These are phyloP conservation scores for Picochlorum sp. DNA, from an alignment of 139 green algal species.

Conservation along the genomic window DNA sequence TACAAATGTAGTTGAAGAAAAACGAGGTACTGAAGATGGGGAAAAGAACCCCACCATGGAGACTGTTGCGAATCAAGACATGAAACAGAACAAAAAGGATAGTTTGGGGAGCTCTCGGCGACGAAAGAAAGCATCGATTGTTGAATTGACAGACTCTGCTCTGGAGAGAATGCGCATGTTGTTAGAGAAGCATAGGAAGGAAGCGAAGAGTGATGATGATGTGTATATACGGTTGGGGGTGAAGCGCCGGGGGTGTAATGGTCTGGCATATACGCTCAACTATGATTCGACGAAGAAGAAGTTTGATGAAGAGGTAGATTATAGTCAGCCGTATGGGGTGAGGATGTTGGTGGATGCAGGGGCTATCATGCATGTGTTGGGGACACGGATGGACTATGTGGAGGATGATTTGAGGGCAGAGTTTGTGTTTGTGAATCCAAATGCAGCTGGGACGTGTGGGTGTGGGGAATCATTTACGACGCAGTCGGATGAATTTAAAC, in stretches of 20 bases:
- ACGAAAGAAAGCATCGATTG: conserved; percentile 50
- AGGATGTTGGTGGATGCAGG: conserved; percentile 82
- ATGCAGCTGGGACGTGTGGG: conserved; percentile 84
- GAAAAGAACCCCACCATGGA: not conserved
- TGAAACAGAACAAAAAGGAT: conserved; percentile 8
- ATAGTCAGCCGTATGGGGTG: conserved; percentile 60
- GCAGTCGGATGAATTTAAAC: conserved; percentile 6
- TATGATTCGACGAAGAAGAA: conserved; percentile 83
- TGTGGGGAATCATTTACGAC: conserved; percentile 92
- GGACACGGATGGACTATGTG: conserved; percentile 94
- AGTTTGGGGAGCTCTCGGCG: conserved; percentile 5
- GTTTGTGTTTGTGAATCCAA: conserved; percentile 94
- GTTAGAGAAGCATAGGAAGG: conserved; percentile 40
- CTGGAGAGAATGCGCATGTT: conserved; percentile 64
- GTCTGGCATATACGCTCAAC: conserved; percentile 95
- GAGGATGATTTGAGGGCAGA: conserved; percentile 80
- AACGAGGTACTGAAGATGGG: not conserved
- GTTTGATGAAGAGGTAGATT: conserved; percentile 94
- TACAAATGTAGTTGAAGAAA: not conserved
- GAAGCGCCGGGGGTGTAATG: conserved; percentile 90
- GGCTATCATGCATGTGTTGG: conserved; percentile 95
- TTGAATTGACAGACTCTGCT: conserved; percentile 84
- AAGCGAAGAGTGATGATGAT: conserved; percentile 29
- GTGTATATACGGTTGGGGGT: conserved; percentile 90
- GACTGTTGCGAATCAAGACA: not conserved